Percentiles rank a stretch among this genome's conserved stretches.
Conservation (phyloP, 768 basidiomycete species). For the Leucosporidium yakuticum region DNA sequence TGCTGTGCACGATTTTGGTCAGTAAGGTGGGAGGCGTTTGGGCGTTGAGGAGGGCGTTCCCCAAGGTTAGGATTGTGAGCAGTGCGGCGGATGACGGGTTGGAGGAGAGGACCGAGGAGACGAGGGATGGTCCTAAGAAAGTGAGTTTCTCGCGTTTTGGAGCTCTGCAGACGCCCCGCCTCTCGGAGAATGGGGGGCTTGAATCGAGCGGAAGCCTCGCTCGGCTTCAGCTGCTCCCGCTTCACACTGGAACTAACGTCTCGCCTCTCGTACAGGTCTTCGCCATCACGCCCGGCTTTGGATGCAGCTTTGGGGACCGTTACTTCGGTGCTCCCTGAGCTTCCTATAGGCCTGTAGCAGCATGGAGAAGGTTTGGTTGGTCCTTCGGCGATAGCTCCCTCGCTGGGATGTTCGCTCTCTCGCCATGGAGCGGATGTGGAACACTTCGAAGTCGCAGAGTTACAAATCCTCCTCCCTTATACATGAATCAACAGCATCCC, state of each 20-base stretch:
- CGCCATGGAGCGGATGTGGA: too few species aligned
- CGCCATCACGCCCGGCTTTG: constrained; percentile 76
- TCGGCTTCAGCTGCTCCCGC: too few species aligned
- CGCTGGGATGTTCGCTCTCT: neutral
- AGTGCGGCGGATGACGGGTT: constrained; percentile 74
- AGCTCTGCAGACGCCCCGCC: too few species aligned
- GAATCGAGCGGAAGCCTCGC: too few species aligned
- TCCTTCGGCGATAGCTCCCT: constrained; percentile 2
- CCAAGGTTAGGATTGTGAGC: constrained; percentile 57
- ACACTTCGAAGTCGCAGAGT: too few species aligned
- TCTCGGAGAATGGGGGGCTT: too few species aligned
- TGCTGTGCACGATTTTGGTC: constrained; percentile 58
- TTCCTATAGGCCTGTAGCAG: neutral
- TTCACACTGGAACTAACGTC: too few species aligned
- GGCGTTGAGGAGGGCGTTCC: constrained; percentile 79
- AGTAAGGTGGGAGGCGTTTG: constrained; percentile 73
- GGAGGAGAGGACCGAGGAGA: constrained; percentile 65
- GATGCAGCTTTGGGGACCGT: constrained; percentile 60
- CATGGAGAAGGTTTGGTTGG: neutral
- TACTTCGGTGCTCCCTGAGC: constrained; percentile 41
- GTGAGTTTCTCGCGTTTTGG: constrained; percentile 47
- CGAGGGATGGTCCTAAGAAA: constrained; percentile 43
- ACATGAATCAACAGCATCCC: too few species aligned
- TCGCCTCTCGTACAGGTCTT: constrained; percentile 53
- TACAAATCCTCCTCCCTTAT: too few species aligned